Base-by-base conservation (phyloP, 495 filamentous ascomycete species). In the Podospora conica region DNA sequence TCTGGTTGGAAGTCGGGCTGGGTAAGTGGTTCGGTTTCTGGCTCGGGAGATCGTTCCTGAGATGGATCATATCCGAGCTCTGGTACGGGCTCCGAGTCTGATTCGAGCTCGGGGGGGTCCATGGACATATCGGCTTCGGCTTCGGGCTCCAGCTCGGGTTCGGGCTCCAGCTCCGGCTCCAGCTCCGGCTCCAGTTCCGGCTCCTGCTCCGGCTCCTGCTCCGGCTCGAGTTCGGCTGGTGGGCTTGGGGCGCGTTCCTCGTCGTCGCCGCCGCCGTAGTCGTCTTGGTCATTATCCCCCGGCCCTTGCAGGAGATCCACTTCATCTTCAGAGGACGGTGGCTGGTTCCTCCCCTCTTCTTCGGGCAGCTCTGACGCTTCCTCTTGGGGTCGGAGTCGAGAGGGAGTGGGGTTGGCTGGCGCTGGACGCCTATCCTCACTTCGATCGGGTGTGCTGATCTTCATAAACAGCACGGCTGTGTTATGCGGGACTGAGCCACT, bases 181-280 rank as follows among this genome's bases (percentile, higher is more conserved):
- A 12, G 12, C 31, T 40, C 31, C 12, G 31, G 12, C 31, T 40
- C 33, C 2, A 15, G n/a, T n/a, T n/a, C n/a, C n/a, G n/a, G 31
- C 11, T 60, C 59, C 0, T n/a, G 10, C 53, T 55, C 22, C 53
- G 22, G 20, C 18, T 57, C 12, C 9, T 11, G 29, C 10, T 31
- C 29, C 10, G 29, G 29, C 29, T 31, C 29, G 3, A 31, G 40
- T 48, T n/a, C 40, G 8, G 40, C 40, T n/a, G 40, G 40, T 48
- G 40, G 40, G 18, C 40, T 48, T 48, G 40, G 40, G 15, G 40
- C 40, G 4, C 6, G 15, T 48, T n/a, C 67, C n/a, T 72, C 40
- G 2, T 68, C 59, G n/a, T 58, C 60, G 12, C 22, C 23, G 31
- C 58, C 21, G 55, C 31, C 57, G 12, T 33, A 55, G 20, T 55